Evolutionary conservation across 163 green algal species (phyloP).

Genomic region (Chlamydomonas reinhardtii): DNA sequence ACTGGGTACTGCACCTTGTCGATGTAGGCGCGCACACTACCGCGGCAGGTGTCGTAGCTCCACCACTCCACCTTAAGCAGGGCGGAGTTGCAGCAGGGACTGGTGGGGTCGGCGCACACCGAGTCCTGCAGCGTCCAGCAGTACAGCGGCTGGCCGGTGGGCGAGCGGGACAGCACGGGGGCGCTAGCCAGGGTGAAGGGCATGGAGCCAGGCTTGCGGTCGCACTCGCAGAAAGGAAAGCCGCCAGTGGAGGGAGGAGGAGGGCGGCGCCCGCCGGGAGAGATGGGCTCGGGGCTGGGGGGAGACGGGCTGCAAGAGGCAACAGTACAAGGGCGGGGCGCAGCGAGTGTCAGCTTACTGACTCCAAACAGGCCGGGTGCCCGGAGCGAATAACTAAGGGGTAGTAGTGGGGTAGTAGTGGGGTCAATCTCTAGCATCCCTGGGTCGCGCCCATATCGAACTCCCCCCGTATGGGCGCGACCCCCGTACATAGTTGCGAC

Average conservation of each 20-base stretch:
- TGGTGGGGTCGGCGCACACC: not conserved
- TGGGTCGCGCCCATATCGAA: too few species aligned
- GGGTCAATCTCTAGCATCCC: too few species aligned
- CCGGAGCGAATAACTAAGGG: too few species aligned
- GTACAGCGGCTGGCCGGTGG: slow-evolving; percentile 36
- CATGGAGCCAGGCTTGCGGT: slow-evolving; percentile 10
- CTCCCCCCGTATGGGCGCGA: too few species aligned
- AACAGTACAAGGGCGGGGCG: not conserved
- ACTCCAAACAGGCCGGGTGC: too few species aligned
- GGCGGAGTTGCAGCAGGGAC: slow-evolving; percentile 15
- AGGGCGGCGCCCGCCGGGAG: not conserved
- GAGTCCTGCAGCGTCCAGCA: slow-evolving; percentile 28
- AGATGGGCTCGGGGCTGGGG: not conserved
- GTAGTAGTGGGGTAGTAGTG: too few species aligned
- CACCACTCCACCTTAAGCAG: slow-evolving; percentile 44
- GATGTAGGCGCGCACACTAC: slow-evolving; percentile 34
- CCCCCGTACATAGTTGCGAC: too few species aligned
- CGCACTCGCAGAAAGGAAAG: slow-evolving; percentile 34
- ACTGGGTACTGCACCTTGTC: slow-evolving; percentile 43
- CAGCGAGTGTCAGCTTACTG: not conserved
- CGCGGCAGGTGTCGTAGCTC: slow-evolving; percentile 46
- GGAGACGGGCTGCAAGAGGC: not conserved
- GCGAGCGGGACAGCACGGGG: not conserved
- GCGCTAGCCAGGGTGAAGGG: slow-evolving; percentile 36
- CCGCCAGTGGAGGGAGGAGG: slow-evolving; percentile 12